A percentile compares a stretch with the other conserved stretches of the same genome.
phyloP scores from a whole-genome alignment of 108 stramenopile genomes.

The Cyclotella sp. region DNA sequence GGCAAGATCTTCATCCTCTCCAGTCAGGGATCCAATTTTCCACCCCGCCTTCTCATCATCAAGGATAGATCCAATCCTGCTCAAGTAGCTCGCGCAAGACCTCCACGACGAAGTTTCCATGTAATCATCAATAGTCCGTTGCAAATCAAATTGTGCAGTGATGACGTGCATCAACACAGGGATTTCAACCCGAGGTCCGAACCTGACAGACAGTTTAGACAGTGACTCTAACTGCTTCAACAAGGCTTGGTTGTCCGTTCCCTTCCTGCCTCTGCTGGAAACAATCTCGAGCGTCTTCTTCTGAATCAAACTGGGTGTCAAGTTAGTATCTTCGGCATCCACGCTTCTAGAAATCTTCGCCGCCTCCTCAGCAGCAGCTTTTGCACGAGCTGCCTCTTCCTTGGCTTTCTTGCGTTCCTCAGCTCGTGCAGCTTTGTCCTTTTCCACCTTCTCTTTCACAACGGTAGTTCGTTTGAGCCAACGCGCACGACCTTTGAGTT shows the following conservation, averaged over 20 bases:
- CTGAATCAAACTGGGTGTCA: conserved; percentile 75
- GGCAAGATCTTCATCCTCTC: conserved; percentile 66
- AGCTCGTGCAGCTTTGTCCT: conserved; percentile 68
- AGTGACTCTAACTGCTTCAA: conserved; percentile 90
- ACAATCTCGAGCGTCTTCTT: conserved; percentile 89
- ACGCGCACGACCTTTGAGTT: conserved; percentile 94
- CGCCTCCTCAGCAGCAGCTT: conserved; percentile 32
- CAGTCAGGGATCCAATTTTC: conserved; percentile 67
- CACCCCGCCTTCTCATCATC: conserved; percentile 64
- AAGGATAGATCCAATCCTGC: conserved; percentile 80
- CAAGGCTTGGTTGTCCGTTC: conserved; percentile 77
- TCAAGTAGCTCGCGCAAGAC: conserved; percentile 83
- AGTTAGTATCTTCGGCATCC: conserved; percentile 58
- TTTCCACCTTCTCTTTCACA: conserved; percentile 76
- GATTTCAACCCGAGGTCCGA: conserved; percentile 92
- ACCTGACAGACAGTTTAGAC: conserved; percentile 73
- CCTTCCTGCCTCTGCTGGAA: conserved; percentile 88
- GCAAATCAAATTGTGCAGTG: conserved; percentile 92
- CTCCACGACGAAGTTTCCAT: conserved; percentile 96
- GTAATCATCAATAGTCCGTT: conserved; percentile 95
- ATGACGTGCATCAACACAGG: conserved; percentile 96
- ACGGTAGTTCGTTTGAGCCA: conserved; percentile 95
- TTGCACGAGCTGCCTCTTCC: conserved; percentile 38
- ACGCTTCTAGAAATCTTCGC: conserved; percentile 65
- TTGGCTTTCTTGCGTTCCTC: conserved; percentile 58